phyloP scores from a whole-genome alignment of 768 basidiomycete species.

The Amanita subjunquillea region DNA sequence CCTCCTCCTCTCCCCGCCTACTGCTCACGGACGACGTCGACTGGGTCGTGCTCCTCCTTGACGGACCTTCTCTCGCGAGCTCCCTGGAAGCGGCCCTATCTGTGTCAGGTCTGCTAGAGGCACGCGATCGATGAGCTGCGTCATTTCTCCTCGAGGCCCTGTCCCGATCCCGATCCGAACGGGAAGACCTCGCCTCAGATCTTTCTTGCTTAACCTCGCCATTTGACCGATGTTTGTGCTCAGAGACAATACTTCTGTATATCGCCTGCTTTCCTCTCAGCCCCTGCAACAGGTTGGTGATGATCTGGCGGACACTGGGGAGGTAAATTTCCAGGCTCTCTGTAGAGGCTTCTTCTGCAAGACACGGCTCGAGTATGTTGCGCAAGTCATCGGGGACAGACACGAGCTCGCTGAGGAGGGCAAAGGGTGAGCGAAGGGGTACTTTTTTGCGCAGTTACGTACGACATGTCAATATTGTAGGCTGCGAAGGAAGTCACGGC shows the following conservation, averaged over 20 bases:
- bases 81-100: slow-evolving; percentile 14
- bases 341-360: slow-evolving; percentile 81
- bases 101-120: slow-evolving; percentile 21
- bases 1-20: slow-evolving; percentile 28
- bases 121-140: slow-evolving; percentile 34
- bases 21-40: slow-evolving; percentile 18
- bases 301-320: slow-evolving; percentile 84
- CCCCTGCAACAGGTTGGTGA: slow-evolving; percentile 87
- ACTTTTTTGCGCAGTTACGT: slow-evolving; percentile 21
- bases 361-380: slow-evolving; percentile 77
- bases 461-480: slow-evolving; percentile 89
- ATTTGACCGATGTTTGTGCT: slow-evolving; percentile 45
- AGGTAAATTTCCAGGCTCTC: slow-evolving; percentile 85
- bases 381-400: slow-evolving; percentile 85
- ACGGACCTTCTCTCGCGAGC: slow-evolving; percentile 22
- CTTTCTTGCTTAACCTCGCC: slow-evolving; percentile 35
- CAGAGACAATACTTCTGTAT: slow-evolving; percentile 69
- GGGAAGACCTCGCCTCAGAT: slow-evolving; percentile 50
- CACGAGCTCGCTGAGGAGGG: slow-evolving; percentile 62
- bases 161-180: slow-evolving; percentile 17
- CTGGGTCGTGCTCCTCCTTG: slow-evolving; percentile 29
- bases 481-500: slow-evolving; percentile 82
- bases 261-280: slow-evolving; percentile 86
- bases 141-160: slow-evolving; percentile 11
- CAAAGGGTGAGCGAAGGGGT: neutral